phyloP scores from a whole-genome alignment of 73 alveolate species.

The Blepharisma stoltei region DNA sequence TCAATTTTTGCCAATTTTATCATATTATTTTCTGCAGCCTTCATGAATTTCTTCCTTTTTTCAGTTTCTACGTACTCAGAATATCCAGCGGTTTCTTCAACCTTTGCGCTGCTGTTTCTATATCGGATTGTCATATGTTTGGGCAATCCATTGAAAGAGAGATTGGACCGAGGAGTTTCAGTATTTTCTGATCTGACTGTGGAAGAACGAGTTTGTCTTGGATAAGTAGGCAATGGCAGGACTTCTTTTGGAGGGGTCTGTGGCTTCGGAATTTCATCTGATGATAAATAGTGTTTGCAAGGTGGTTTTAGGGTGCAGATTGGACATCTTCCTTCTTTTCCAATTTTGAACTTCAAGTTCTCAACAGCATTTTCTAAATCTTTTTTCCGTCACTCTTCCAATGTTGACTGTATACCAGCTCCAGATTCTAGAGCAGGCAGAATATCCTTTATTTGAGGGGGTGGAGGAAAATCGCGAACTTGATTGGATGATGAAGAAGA shows the following conservation, averaged over 20 bases:
- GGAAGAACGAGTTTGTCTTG: neutral
- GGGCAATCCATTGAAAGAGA: neutral
- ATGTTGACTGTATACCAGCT: neutral
- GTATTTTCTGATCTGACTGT: constrained; percentile 26
- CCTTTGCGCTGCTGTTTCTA: neutral
- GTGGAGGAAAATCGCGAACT: neutral
- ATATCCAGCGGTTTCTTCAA: constrained; percentile 32
- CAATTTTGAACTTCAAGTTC: constrained; percentile 42
- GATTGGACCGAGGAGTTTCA: neutral
- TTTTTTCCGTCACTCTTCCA: neutral
- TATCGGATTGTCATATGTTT: neutral
- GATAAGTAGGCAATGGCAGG: neutral
- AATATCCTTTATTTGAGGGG: neutral
- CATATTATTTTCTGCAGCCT: constrained; percentile 20
- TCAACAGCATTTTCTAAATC: constrained; percentile 42
- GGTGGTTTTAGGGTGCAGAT: constrained; percentile 58
- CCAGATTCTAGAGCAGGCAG: constrained; percentile 14
- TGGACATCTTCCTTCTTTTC: constrained; percentile 48
- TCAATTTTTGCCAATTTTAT: constrained; percentile 28
- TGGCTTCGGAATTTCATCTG: constrained; percentile 42
- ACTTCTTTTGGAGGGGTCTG: neutral
- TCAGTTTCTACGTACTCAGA: constrained; percentile 7
- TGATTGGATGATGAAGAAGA: neutral
- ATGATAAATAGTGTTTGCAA: constrained; percentile 44
- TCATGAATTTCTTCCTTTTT: neutral